Base-by-base conservation (phyloP, 768 basidiomycete species). In the Agaricus sinodeliciosus region DNA sequence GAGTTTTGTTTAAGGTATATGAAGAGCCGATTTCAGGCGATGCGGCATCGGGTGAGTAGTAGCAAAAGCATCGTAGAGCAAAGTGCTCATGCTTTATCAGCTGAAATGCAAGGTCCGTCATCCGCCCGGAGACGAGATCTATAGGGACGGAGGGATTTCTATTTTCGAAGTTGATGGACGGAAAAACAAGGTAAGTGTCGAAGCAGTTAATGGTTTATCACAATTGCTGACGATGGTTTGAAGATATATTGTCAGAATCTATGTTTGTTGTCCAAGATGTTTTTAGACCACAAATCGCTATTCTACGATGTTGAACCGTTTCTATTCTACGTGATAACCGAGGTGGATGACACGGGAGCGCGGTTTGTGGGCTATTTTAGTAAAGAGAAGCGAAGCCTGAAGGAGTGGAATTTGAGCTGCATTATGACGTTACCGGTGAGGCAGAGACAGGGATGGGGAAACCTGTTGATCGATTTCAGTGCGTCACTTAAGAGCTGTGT, bases 291-390 rank as follows among this genome's bases (percentile, higher is more conserved):
- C 73, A 98, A 98, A 68, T 97, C 94, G 15, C 81, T 98, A 46
- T 97, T 97, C 70, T 97, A 98, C 72, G 95, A 98, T 69, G 95
- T 98, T 58, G 96, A 99, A 69, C 96, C 96, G 0, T 99, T 99
- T 70, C 73, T 99, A 43, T 99, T 99, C 72, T 99, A 99, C 67
- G 94, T 99, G 58, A 90, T 96, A 73, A 88, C 95, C 3, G 90
- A 96, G 65, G 77, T 80, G 53, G 91, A 96, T 70, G 91, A 93
- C 35, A 70, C 80, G 45, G 96, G 95, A 5, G 87, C 93, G 26
- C 85, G 89, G 49, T 99, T 99, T 63, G 88, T 99, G 49, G 96
- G 96, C 7, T 99, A 99, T 67, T 99, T 99, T 66, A 91, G 88
- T 71, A 99, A 99, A 69, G 96, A 99, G 77, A 99, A 99, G 73